Evolutionary conservation across 352 stramenopile species (phyloP).

Genomic region (Phytophthora pini): DNA sequence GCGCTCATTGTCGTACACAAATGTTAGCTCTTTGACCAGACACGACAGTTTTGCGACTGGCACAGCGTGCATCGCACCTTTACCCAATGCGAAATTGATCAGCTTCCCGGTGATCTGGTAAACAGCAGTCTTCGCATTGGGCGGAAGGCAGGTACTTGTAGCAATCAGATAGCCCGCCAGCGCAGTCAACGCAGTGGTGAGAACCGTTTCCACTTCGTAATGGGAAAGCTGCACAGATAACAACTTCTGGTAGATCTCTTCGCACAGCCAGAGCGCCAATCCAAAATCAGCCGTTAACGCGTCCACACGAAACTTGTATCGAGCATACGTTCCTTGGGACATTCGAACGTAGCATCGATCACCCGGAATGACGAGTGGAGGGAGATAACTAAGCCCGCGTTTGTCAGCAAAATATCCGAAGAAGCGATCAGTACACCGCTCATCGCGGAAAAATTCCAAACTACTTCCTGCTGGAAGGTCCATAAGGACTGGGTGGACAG

Average conservation of each 20-base stretch:
- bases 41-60: slow-evolving; percentile 65
- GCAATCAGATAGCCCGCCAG: slow-evolving; percentile 60
- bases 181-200: slow-evolving; percentile 53
- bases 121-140: slow-evolving; percentile 56
- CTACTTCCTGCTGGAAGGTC: slow-evolving; percentile 73
- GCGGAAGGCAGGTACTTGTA: slow-evolving; percentile 38
- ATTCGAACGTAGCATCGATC: slow-evolving; percentile 74
- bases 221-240: slow-evolving; percentile 52
- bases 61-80: slow-evolving; percentile 57
- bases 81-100: slow-evolving; percentile 70
- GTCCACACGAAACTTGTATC: slow-evolving; percentile 85
- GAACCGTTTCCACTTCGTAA: slow-evolving; percentile 70
- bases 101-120: slow-evolving; percentile 66
- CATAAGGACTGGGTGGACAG: slow-evolving; percentile 82
- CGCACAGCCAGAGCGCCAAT: slow-evolving; percentile 73
- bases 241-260: slow-evolving; percentile 72
- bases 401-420: slow-evolving; percentile 83
- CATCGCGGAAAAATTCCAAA: slow-evolving; percentile 76
- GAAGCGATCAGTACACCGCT: slow-evolving; percentile 63
- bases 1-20: slow-evolving; percentile 71
- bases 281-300: slow-evolving; percentile 73
- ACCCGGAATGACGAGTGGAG: slow-evolving; percentile 61
- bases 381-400: slow-evolving; percentile 69
- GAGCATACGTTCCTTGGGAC: slow-evolving; percentile 64
- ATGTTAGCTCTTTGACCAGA: slow-evolving; percentile 57